Evolutionary conservation across 768 basidiomycete species (phyloP), one percentile per base, ranked within the genome.

Genomic region (Clitopilus hobsonii): DNA sequence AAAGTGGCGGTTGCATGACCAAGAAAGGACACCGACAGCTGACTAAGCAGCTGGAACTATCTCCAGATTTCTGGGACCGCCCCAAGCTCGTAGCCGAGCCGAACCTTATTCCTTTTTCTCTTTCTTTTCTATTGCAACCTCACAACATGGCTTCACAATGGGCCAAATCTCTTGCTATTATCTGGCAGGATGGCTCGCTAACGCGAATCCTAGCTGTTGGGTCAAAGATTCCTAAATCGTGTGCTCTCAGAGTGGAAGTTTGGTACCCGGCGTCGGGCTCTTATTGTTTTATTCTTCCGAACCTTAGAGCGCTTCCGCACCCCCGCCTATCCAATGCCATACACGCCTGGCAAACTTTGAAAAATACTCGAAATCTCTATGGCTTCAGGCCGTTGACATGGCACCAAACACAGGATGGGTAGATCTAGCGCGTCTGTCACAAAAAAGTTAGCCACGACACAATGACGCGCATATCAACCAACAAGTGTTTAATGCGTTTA

Each of bases 301-400:
- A 66, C 67, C 66, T 58, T 65, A 63, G 65, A 51, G 58, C 67
- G 64, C 65, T 60, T 67, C 69, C 62, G 66, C 54, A 47, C 23
- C 29, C 49, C 49, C 60, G 58, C 59, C 54, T 62, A 55, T 65
- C 61, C 65, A n/a, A n/a, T n/a, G n/a, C n/a, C n/a, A 58, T 68
- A 65, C 62, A 58, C 63, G 65, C 68, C 65, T 59, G 63, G 61
- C 62, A 67, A 65, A 45, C 41, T 45, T 45, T 45, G 41, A 45
- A 45, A n/a, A 45, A 45, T 45, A 69, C 68, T 69, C 66, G 65
- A 62, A 74, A 73, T 60, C 70, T 73, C 65, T 70, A 66, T 69
- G 63, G 56, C 67, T 67, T 61, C 53, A 62, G 67, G 62, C 61
- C 69, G 80, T 82, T 81, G 80, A 80, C 80, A 81, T 82, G 80